Percentiles rank a stretch among this genome's conserved stretches.
Conservation (phyloP, 352 stramenopile genomes). For the Globisporangium parvum region DNA sequence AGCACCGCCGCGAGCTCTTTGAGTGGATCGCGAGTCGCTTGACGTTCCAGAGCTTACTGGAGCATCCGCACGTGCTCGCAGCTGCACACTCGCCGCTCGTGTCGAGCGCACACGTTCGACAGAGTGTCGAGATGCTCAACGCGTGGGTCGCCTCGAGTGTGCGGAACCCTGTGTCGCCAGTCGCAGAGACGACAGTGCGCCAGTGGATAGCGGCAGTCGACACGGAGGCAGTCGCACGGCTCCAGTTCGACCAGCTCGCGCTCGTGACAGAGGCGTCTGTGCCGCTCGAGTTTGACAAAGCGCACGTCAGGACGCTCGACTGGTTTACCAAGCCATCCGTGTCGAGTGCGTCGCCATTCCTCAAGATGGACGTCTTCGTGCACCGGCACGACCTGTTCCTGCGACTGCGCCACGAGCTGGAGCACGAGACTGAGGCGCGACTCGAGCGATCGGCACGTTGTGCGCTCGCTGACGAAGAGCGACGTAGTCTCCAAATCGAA, state of each 20-base stretch:
- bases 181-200: constrained; percentile 24
- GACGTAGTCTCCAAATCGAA: constrained; percentile 13
- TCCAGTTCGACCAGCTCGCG: constrained; percentile 56
- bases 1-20: constrained; percentile 37
- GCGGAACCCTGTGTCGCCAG: constrained; percentile 35
- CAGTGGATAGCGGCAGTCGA: constrained; percentile 22
- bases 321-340: constrained; percentile 12
- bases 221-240: constrained; percentile 28
- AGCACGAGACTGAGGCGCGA: constrained; percentile 21
- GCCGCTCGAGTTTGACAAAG: constrained; percentile 28
- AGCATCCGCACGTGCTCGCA: constrained; percentile 41
- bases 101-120: constrained; percentile 35
- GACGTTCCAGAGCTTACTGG: constrained; percentile 50
- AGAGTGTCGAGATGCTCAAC: constrained; percentile 49
- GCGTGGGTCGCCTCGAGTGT: constrained; percentile 37
- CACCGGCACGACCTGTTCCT: constrained; percentile 33
- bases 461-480: constrained; percentile 27
- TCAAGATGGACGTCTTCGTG: constrained; percentile 37
- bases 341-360: constrained; percentile 8
- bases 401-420: constrained; percentile 27
- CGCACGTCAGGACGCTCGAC: constrained; percentile 23
- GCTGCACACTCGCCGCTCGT: constrained; percentile 31
- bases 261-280: constrained; percentile 23
- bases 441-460: constrained; percentile 13
- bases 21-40: constrained; percentile 48